Evolutionary conservation across 1,284 basidiomycete genomes (phyloP).

Genomic region (Pseudozyma thailandica): DNA sequence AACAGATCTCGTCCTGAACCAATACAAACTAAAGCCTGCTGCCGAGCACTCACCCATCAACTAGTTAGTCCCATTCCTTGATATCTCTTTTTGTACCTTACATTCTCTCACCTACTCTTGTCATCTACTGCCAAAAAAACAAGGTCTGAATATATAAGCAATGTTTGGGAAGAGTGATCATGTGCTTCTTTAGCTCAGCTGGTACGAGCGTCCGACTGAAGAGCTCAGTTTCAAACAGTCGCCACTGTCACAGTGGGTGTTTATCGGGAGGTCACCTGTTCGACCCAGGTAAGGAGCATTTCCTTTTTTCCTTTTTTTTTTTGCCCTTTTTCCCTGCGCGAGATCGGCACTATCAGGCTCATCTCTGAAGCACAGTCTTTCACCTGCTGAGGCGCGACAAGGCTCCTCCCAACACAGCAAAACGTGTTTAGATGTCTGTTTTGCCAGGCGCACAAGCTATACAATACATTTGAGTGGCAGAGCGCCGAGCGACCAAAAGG

Average conservation of each 20-base stretch:
- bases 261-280: constrained; percentile 50
- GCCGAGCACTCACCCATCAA: not conserved
- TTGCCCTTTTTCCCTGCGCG: too few relatives aligned
- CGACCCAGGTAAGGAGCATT: constrained; percentile 53
- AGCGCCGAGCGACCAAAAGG: too few relatives aligned
- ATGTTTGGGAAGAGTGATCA: not conserved
- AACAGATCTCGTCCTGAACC: not conserved
- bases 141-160: not conserved
- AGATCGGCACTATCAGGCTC: too few relatives aligned
- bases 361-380: too few relatives aligned
- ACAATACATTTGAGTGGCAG: too few relatives aligned
- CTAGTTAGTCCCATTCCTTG: too few relatives aligned
- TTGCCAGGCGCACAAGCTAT: too few relatives aligned
- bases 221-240: constrained; percentile 39
- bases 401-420: too few relatives aligned
- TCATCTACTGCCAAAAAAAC: too few relatives aligned
- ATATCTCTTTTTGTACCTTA: not conserved
- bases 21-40: not conserved
- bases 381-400: too few relatives aligned
- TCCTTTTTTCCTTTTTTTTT: not conserved
- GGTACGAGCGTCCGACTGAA: constrained; percentile 60
- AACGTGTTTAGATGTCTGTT: too few relatives aligned
- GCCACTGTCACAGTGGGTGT: constrained; percentile 21
- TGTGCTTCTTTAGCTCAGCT: constrained; percentile 53
- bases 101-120: too few relatives aligned